These are phyloP conservation scores for Mrakia frigida DNA, from an alignment of 768 basidiomycete species.

Conservation along the genomic window DNA sequence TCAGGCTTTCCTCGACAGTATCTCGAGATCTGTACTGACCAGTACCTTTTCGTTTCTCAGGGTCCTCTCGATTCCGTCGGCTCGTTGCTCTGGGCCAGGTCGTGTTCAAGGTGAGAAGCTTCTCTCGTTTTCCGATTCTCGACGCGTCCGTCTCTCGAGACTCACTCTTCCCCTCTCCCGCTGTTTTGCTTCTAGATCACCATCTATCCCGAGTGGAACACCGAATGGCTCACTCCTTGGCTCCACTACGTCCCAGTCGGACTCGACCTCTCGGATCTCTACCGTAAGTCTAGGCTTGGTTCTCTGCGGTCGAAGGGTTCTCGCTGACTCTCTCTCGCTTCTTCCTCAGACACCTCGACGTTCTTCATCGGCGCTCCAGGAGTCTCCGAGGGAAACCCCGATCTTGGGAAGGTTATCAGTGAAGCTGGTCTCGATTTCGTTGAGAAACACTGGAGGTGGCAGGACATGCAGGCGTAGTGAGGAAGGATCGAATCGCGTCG, in stretches of 20 bases:
- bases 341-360: neutral
- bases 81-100: constrained; percentile 12
- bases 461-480: constrained; percentile 12
- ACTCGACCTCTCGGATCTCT: constrained; percentile 33
- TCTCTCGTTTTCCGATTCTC: neutral
- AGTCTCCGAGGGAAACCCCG: neutral
- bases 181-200: constrained; percentile 37
- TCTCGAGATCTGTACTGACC: neutral
- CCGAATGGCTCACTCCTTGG: constrained; percentile 43
- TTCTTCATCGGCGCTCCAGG: constrained; percentile 14
- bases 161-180: neutral
- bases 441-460: neutral
- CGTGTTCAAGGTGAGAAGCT: constrained; percentile 23
- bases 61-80: constrained; percentile 24
- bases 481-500: no score
- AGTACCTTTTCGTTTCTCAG: neutral
- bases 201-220: constrained; percentile 43
- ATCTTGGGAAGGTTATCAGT: neutral
- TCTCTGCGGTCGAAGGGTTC: no score
- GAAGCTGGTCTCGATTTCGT: neutral
- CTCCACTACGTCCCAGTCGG: constrained; percentile 42
- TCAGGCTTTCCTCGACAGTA: neutral
- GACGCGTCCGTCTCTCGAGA: no score
- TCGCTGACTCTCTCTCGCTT: neutral
- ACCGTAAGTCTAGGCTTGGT: constrained; percentile 3